These are phyloP conservation scores for Eimeria sp. DNA, from an alignment of 169 alveolate species.

Conservation along the genomic window DNA sequence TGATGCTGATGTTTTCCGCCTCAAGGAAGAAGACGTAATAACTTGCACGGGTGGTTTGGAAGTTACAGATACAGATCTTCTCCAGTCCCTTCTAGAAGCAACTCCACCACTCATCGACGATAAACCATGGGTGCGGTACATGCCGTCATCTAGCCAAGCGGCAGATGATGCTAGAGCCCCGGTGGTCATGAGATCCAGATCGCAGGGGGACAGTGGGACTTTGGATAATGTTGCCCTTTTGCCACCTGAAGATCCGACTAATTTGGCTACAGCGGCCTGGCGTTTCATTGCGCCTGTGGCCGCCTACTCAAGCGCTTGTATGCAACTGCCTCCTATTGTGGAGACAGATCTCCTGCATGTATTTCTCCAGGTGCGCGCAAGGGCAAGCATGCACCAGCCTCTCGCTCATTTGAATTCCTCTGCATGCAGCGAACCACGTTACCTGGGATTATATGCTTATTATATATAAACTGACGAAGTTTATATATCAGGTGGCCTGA, in stretches of 20 bases:
- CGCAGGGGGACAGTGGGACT: background rate
- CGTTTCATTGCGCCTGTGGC: constrained; percentile 15
- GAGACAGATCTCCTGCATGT: constrained; percentile 25
- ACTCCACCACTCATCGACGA: constrained; percentile 45
- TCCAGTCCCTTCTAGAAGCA: constrained; percentile 38
- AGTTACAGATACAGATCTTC: constrained; percentile 41
- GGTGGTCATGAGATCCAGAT: background rate
- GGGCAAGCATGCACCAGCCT: background rate
- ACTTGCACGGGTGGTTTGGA: constrained; percentile 66
- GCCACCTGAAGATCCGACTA: constrained; percentile 26
- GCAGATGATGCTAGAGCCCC: background rate
- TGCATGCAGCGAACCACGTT: background rate
- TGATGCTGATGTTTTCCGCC: constrained; percentile 52
- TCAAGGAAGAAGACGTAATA: constrained; percentile 19
- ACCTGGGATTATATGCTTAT: background rate
- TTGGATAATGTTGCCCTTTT: background rate
- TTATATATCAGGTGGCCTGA: too few species aligned
- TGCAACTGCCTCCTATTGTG: constrained; percentile 42
- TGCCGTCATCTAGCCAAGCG: background rate
- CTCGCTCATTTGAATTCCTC: background rate
- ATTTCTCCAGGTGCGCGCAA: constrained; percentile 29
- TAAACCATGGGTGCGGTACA: background rate
- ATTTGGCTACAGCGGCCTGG: constrained; percentile 12
- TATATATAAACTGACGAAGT: too few species aligned
- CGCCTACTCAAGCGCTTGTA: constrained; percentile 39